Base-by-base conservation (phyloP, 768 basidiomycete species). In the Dioszegia hungarica region DNA sequence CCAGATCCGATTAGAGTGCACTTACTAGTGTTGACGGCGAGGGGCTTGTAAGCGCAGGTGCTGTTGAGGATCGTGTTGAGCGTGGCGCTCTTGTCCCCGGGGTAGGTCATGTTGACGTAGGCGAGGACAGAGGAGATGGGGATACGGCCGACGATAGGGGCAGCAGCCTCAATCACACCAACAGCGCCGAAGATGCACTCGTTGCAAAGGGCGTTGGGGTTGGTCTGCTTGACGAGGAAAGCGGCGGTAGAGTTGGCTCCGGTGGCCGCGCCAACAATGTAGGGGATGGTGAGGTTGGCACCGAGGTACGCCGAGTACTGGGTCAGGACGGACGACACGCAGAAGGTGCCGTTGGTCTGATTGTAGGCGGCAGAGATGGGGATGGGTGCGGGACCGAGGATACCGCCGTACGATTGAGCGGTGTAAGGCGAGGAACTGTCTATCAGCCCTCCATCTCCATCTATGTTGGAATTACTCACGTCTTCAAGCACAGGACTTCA, bases 101-200 rank as follows among this genome's bases (percentile, higher is more conserved):
- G 54, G 36, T 52, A n/a, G 24, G 56, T 58, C 11, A 37, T 34
- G 46, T 55, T 55, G 50, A 52, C 22, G 20, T 54, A 27, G 3
- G 29, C 47, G 22, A 43, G 25, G 27, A 54, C 49, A 22, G 28
- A 25, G 15, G 52, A 39, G 24, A 62, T 10, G 29, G 61, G 47
- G 27, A 46, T 37, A n/a, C 55, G 53, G 20, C 54, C 60, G 41
- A 68, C 41, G 15, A 20, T 15, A 12, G 66, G 66, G 60, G 46
- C 62, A 24, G 22, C 29, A 20, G 56, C 47, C 28, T 56, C 57
- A 49, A 68, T 60, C 31, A 68, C 24, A 40, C 64, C 67, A 22
- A 68, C 34, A 15, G 60, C 65, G 40, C 46, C 70, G 37, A 59
- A 60, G 51, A 72, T 61, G 57, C 70, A 72, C 29, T 63, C 61